Base-by-base conservation (phyloP, 805 yeast genomes). In the Saccharomycopsis fibuligera region DNA sequence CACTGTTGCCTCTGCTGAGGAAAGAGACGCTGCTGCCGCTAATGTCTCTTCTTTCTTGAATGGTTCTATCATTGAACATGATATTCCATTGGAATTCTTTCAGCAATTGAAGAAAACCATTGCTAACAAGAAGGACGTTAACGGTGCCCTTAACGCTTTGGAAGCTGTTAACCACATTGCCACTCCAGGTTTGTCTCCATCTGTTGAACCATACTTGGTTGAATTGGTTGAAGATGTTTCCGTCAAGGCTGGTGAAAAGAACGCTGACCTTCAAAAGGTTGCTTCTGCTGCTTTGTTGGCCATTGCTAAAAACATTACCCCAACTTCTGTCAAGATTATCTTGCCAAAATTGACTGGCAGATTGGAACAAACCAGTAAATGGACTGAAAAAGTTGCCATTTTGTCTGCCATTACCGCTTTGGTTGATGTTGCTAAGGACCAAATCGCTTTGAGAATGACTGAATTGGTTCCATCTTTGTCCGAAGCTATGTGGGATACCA, bases 401-500 rank as follows among this genome's bases (percentile, higher is more conserved):
- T 78, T 93, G 69, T 79, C 79, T 67, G 85, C 96, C 63, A 75
- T 93, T 65, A 72, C 96, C 58, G 79, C 80, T 60, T 77, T 91
- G 66, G 99, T 93, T 62, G 95, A 87, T 68, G 78, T 88, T 61
- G 96, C 99, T 62, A 91, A 90, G 73, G 85, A 74, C 63, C 99
- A 90, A 79, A 77, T 93, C 61, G 96, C 99, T 62, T 80, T 93
- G 66, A 89, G 99, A 81, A 93, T 93, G 98, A 96, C 98, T 66
- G 98, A 93, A 79, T 82, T 93, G 70, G 91, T 93, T 65, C 99
- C 99, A 72, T 93, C 84, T 60, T 77, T 93, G 65, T 93, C 99
- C 62, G 99, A 93, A 79, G 88, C 97, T 65, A 93, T 93, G 98
- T 93, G 99, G 99, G 99, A 93, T 75, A 93, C 99, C 74, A 93